Conservation (phyloP, 208 protist species). For the Crithidia thermophila region DNA sequence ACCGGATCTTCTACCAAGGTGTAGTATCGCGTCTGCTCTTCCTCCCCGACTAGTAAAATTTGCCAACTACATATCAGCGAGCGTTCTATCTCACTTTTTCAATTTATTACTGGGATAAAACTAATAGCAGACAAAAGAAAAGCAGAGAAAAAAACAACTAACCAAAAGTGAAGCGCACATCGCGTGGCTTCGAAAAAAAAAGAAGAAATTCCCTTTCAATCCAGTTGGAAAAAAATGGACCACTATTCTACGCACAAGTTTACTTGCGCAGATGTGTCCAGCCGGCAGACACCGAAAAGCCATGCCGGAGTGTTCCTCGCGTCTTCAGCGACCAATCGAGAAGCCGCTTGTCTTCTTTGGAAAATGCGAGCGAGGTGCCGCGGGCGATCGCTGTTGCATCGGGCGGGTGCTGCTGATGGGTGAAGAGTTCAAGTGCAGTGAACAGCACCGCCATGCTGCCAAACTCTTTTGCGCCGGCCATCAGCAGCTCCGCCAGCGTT, state of each 20-base stretch:
- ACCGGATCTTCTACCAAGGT: no score
- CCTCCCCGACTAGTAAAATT: background rate
- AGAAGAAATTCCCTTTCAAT: no score
- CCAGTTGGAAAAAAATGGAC: no score
- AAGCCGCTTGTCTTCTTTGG: slow-evolving; percentile 14
- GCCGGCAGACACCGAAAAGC: background rate
- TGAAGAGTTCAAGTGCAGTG: slow-evolving; percentile 8
- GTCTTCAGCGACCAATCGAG: slow-evolving; percentile 30
- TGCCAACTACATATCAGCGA: no score
- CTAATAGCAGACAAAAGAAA: slow-evolving; percentile 1
- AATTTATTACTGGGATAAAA: no score
- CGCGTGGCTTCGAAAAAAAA: background rate
- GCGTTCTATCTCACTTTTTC: no score
- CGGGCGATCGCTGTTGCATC: background rate
- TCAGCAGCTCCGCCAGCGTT: slow-evolving; percentile 8
- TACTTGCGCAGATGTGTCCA: slow-evolving; percentile 14
- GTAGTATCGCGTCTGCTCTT: background rate
- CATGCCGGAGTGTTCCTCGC: slow-evolving; percentile 1
- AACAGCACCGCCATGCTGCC: slow-evolving; percentile 16
- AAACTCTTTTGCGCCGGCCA: slow-evolving; percentile 37
- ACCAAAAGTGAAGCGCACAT: background rate
- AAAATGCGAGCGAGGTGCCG: background rate
- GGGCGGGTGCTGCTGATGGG: background rate
- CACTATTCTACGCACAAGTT: background rate
- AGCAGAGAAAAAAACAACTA: slow-evolving; percentile 12